Evolutionary conservation across 2,329 filamentous ascomycete species (phyloP).

Genomic region (Penicillium sp.): DNA sequence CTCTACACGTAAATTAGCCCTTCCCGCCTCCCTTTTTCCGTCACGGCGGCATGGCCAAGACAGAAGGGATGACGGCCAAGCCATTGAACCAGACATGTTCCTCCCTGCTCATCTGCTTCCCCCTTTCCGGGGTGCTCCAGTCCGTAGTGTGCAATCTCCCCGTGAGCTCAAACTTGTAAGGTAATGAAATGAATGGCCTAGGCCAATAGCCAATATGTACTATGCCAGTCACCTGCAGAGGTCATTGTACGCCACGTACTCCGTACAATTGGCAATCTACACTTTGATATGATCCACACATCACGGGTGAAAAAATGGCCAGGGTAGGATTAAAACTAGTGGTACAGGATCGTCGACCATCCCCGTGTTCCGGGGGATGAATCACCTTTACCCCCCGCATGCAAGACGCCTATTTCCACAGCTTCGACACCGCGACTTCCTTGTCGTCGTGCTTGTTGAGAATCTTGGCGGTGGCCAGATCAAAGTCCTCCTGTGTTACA

Average conservation of each 20-base stretch:
- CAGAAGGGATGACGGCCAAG: slow-evolving; percentile 13
- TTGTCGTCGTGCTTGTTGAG: slow-evolving; percentile 99
- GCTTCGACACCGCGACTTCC: slow-evolving; percentile 52
- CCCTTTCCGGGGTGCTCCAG: background rate
- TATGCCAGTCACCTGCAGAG: background rate
- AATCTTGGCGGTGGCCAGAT: slow-evolving; percentile 96
- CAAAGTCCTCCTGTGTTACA: slow-evolving; percentile 98
- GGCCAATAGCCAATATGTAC: background rate
- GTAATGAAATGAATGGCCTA: background rate
- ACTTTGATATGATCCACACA: background rate
- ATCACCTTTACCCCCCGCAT: background rate
- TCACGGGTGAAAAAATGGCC: slow-evolving; percentile 1
- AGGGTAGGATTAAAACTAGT: slow-evolving; percentile 23
- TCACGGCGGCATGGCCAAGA: slow-evolving; percentile 9
- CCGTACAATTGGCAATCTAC: background rate
- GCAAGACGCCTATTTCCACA: slow-evolving; percentile 31
- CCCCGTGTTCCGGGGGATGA: slow-evolving; percentile 1
- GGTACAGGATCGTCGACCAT: slow-evolving; percentile 23
- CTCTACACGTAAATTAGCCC: background rate
- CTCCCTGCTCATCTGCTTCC: background rate
- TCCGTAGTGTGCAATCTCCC: background rate
- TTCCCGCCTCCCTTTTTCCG: background rate
- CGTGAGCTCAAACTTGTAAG: too few relatives aligned
- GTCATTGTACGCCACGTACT: background rate
- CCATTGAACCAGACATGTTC: background rate